Evolutionary conservation across 192 early-diverging fungal genomes (phyloP).

Genomic region (Entomortierella parvispora): DNA sequence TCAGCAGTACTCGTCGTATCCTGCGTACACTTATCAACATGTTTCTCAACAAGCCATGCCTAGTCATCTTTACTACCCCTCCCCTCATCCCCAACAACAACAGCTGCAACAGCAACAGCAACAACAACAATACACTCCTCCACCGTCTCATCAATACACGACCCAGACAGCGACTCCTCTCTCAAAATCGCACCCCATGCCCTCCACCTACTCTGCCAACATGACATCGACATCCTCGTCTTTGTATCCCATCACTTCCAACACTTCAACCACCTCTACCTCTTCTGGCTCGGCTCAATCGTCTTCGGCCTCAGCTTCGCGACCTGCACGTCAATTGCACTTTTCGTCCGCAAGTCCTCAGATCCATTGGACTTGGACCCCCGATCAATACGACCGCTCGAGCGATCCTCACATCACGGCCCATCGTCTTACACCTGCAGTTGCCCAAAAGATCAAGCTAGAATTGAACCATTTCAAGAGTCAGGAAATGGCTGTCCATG

Average conservation of each 20-base stretch:
- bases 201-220: no score
- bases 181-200: no score
- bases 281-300: background rate
- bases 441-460: slow-evolving; percentile 89
- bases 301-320: background rate
- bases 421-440: slow-evolving; percentile 81
- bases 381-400: slow-evolving; percentile 87
- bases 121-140: slow-evolving; percentile 7
- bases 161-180: no score
- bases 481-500: slow-evolving; percentile 90
- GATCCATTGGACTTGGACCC: slow-evolving; percentile 75
- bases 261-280: background rate
- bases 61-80: background rate
- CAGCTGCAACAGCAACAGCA: slow-evolving; percentile 1
- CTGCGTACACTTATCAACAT: background rate
- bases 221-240: no score
- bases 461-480: slow-evolving; percentile 97
- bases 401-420: slow-evolving; percentile 83
- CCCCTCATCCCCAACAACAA: slow-evolving; percentile 1
- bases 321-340: slow-evolving; percentile 31
- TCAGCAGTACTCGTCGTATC: background rate
- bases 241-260: slow-evolving; percentile 5
- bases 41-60: background rate
- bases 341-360: slow-evolving; percentile 57
- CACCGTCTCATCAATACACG: slow-evolving; percentile 1